Conservation (phyloP, 2,329 filamentous ascomycete genomes). For the Hypoxylon sp. region DNA sequence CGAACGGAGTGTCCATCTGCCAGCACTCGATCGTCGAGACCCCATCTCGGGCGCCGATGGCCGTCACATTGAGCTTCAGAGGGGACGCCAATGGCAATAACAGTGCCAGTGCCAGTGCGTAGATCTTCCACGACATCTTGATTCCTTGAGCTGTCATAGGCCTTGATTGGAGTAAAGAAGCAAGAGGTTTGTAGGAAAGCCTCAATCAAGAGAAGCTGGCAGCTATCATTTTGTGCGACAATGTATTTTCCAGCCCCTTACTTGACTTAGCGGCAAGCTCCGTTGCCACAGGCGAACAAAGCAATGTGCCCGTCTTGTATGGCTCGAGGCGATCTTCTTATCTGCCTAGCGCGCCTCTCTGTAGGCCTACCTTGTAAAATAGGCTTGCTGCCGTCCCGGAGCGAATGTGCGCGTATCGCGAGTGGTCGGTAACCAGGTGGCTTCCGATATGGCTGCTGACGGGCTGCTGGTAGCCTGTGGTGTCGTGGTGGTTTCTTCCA, state of each 20-base stretch:
- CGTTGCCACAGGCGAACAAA: neutral
- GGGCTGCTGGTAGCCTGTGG: too few relatives aligned
- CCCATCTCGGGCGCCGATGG: conserved; percentile 48
- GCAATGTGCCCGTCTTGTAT: neutral
- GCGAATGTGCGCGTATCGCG: too few relatives aligned
- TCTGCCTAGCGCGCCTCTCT: too few relatives aligned
- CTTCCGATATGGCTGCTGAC: neutral
- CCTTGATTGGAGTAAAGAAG: neutral
- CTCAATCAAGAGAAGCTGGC: too few relatives aligned
- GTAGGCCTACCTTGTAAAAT: too few relatives aligned
- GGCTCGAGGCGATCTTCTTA: neutral
- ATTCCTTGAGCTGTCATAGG: neutral
- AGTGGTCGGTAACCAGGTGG: neutral
- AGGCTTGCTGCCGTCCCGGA: too few relatives aligned
- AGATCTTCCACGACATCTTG: neutral
- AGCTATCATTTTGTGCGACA: neutral
- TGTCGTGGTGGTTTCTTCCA: neutral
- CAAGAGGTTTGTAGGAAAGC: too few relatives aligned
- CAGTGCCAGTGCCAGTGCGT: neutral
- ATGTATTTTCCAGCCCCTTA: neutral
- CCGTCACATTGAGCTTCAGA: conserved; percentile 50
- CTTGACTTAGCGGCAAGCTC: too few relatives aligned
- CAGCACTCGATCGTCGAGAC: conserved; percentile 54
- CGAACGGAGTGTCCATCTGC: conserved; percentile 49
- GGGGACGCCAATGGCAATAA: conserved; percentile 5